Percentiles rank a stretch among this genome's conserved stretches.
These are phyloP conservation scores for Viola odorata DNA, from an alignment of 345 rosid genomes.

Conservation along the genomic window DNA sequence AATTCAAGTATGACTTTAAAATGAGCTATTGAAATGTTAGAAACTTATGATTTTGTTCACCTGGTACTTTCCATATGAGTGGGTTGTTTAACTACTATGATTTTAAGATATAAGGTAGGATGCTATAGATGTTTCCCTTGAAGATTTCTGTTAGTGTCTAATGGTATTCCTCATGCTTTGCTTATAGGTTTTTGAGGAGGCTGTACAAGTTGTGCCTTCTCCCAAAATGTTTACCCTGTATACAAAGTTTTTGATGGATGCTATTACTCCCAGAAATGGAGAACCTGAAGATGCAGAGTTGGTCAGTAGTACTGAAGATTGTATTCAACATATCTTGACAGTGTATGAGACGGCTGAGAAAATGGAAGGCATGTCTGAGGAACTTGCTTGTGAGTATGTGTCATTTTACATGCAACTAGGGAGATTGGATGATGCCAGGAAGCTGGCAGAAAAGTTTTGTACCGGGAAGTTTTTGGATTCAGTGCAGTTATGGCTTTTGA, in stretches of 20 bases:
- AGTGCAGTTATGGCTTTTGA: slow-evolving; percentile 51
- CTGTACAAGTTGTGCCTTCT: slow-evolving; percentile 48
- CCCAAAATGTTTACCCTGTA: slow-evolving; percentile 52
- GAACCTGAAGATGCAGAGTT: slow-evolving; percentile 22
- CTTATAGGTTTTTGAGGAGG: slow-evolving; percentile 79
- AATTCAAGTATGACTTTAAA: slow-evolving; percentile 42
- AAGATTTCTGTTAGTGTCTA: background rate
- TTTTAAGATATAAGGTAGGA: no score
- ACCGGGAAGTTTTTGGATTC: slow-evolving; percentile 47
- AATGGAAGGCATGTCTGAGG: slow-evolving; percentile 54
- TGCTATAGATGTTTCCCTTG: no score
- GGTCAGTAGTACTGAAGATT: slow-evolving; percentile 25
- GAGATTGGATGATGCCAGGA: slow-evolving; percentile 49
- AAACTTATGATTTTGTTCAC: no score
- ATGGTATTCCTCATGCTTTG: background rate
- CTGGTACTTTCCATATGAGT: no score
- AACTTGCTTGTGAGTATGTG: slow-evolving; percentile 59
- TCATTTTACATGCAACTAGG: slow-evolving; percentile 61
- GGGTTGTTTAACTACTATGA: no score
- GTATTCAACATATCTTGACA: slow-evolving; percentile 37
- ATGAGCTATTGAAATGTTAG: background rate
- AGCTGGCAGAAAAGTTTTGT: slow-evolving; percentile 58
- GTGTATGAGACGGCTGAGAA: slow-evolving; percentile 66
- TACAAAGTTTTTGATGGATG: slow-evolving; percentile 53
- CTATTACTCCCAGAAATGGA: slow-evolving; percentile 26